Evolutionary conservation across 495 filamentous ascomycete genomes (phyloP), one percentile per base, ranked within the genome.

Genomic region (Penicillium alfredii): DNA sequence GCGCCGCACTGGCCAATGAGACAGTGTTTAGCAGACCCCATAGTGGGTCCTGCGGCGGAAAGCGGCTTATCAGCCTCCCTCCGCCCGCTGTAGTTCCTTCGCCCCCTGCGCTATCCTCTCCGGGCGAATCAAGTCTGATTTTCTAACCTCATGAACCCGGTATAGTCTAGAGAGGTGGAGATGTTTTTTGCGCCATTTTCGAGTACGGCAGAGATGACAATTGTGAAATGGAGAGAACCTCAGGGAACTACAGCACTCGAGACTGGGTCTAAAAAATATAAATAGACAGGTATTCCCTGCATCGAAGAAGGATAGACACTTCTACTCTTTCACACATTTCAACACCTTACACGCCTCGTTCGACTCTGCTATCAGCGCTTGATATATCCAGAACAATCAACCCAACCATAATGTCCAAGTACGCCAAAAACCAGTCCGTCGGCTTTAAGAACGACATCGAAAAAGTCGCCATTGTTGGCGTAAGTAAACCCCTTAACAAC

Each of bases 381-480:
- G 9, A 48, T 33, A 22, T 21, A 35, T 15, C 25, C 25, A 28
- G 4, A 40, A 42, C 31, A 14, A 25, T 31, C 33, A 22, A 40
- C 12, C 14, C 9, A 37, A 35, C 15, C 32, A 46, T 2, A 23
- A 56, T 59, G 49, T 21, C 49, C 29, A 30, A 48, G 33, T 61
- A 61, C 55, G 53, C 61, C 38, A 64, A 64, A 34, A 22, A 60
- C 28, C 61, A 68, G 41, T 35, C 61, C 9, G 33, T 21, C 9
- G 63, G 56, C 43, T 67, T 67, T 45, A 55, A 33, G 25, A 73
- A 74, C 38, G 24, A 49, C 38, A 50, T 74, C 13, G 52, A 68
- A 18, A 63, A 58, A 39, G 57, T 75, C 5, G 71, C 70, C 23
- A 66, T 75, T 40, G 62, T 74, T 23, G 71, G 71, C 1, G 70